phyloP scores from a whole-genome alignment of 176 grass and related monocot species.

The Poa annua region DNA sequence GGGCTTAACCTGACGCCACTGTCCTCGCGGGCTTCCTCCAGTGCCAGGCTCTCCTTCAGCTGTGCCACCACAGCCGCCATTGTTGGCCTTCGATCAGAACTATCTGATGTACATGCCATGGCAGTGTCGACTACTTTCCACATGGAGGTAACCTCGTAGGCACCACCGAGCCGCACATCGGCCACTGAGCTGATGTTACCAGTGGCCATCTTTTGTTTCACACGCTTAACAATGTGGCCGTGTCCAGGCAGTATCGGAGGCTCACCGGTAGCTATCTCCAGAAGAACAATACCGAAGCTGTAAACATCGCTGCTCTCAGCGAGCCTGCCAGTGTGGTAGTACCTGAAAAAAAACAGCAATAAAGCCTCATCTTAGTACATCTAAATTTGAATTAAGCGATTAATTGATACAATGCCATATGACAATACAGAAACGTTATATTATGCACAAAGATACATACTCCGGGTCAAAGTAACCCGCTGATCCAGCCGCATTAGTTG shows the following conservation, averaged over 20 bases:
- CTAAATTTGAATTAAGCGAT: no score
- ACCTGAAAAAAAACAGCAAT: not conserved
- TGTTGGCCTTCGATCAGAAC: conserved; percentile 11
- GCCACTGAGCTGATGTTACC: not conserved
- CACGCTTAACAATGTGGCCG: not conserved
- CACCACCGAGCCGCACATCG: not conserved
- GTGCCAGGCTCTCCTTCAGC: conserved; percentile 31
- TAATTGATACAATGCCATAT: no score
- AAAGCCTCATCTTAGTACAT: no score
- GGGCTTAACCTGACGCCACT: not conserved
- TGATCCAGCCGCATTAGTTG: conserved; percentile 22
- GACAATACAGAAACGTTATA: no score
- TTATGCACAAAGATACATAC: not conserved
- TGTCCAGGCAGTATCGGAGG: not conserved
- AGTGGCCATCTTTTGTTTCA: not conserved
- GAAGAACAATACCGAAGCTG: conserved; percentile 22
- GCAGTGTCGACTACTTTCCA: conserved; percentile 27
- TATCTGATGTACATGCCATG: conserved; percentile 15
- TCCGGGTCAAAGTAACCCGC: conserved; percentile 57
- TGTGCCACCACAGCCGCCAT: conserved; percentile 13
- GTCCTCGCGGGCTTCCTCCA: conserved; percentile 13
- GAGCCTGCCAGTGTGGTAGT: not conserved
- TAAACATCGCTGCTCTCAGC: conserved; percentile 16
- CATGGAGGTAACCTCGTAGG: conserved; percentile 21
- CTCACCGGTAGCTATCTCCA: conserved; percentile 10